Percentiles rank a stretch among this genome's conserved stretches.
phyloP scores from a whole-genome alignment of 768 basidiomycete genomes.

The Lentinula edodes region DNA sequence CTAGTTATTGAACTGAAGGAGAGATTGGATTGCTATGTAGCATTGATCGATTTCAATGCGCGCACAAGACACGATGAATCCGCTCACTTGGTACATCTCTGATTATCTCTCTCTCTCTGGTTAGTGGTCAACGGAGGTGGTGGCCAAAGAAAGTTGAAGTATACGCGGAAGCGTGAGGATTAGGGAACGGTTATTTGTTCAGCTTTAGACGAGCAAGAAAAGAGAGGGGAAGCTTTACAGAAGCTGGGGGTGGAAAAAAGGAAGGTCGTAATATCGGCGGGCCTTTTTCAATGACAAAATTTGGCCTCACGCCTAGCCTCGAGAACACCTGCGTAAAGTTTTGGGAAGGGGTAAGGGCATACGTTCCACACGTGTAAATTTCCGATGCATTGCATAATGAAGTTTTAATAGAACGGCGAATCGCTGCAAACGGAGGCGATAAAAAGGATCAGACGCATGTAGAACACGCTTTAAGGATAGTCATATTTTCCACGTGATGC shows the following conservation, averaged over 20 bases:
- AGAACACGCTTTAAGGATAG: conserved; percentile 6
- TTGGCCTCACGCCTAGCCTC: conserved; percentile 6
- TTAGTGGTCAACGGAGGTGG: conserved; percentile 7
- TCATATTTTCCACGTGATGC: conserved; percentile 6
- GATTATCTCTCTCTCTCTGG: neutral
- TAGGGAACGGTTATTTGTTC: conserved; percentile 11
- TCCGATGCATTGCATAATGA: neutral
- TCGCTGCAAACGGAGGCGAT: conserved; percentile 4
- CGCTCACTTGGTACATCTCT: conserved; percentile 4
- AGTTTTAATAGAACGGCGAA: conserved; percentile 8
- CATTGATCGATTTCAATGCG: no score
- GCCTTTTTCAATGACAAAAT: neutral
- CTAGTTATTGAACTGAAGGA: conserved; percentile 29
- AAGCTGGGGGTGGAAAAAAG: conserved; percentile 4
- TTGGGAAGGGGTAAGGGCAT: neutral
- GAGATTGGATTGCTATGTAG: conserved; percentile 21
- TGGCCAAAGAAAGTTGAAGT: conserved; percentile 23
- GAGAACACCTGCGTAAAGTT: conserved; percentile 3
- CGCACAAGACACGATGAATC: neutral
- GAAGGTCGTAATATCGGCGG: conserved; percentile 1
- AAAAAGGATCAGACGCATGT: conserved; percentile 12
- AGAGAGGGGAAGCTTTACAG: conserved; percentile 10
- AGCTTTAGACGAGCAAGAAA: conserved; percentile 12
- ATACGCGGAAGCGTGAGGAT: conserved; percentile 16
- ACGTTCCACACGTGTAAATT: conserved; percentile 10